phyloP scores from a whole-genome alignment of 75 land plant species.

The Sequoia sempervirens region DNA sequence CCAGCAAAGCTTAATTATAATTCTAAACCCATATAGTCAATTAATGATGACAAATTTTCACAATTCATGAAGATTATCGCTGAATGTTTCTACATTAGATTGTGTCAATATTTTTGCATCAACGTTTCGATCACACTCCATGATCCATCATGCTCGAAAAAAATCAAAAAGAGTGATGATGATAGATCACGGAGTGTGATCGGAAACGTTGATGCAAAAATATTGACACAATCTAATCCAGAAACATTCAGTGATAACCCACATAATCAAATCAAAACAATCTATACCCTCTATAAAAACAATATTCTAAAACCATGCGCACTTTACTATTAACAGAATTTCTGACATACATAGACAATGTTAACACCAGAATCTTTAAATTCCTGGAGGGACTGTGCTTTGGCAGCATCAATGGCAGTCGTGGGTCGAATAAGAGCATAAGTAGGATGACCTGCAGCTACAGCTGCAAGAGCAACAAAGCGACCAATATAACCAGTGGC shows the following conservation, averaged over 20 bases:
- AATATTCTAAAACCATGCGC: neutral
- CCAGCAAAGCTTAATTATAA: neutral
- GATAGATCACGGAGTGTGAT: too few relatives aligned
- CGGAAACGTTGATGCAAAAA: too few relatives aligned
- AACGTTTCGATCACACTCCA: too few relatives aligned
- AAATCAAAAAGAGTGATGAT: too few relatives aligned
- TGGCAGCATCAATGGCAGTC: neutral
- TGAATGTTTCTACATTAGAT: too few relatives aligned
- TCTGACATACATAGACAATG: neutral
- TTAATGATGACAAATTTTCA: too few relatives aligned
- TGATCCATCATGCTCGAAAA: too few relatives aligned
- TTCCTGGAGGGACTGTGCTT: neutral
- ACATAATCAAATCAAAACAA: neutral
- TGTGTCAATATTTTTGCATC: too few relatives aligned
- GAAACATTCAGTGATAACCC: neutral
- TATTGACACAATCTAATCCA: too few relatives aligned
- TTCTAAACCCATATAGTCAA: neutral
- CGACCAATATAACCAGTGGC: constrained; percentile 22
- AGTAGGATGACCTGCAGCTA: constrained; percentile 10
- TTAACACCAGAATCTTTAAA: constrained; percentile 5
- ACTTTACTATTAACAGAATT: neutral
- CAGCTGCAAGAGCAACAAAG: constrained; percentile 8
- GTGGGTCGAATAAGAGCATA: constrained; percentile 3
- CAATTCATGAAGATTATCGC: too few relatives aligned
- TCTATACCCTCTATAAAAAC: neutral